Conservation (phyloP, 2,329 filamentous ascomycete genomes). For the Pseudogymnoascus sp. region DNA sequence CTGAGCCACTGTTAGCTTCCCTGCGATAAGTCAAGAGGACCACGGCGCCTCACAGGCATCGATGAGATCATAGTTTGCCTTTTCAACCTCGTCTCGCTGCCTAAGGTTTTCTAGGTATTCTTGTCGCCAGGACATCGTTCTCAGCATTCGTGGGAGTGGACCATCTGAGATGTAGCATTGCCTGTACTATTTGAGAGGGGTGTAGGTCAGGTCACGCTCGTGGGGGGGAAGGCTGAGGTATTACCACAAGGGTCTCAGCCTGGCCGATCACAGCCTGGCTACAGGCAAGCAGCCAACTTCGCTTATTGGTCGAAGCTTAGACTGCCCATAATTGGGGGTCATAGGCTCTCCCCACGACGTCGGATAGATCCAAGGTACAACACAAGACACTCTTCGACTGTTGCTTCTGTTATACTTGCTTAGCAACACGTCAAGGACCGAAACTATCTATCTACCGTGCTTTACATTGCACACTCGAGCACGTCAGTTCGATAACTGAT, state of each 20-base stretch:
- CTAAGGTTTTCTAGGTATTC: conserved; percentile 72
- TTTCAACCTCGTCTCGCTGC: conserved; percentile 61
- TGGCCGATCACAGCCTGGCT: background rate
- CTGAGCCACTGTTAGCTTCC: conserved; percentile 32
- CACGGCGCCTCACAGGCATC: conserved; percentile 57
- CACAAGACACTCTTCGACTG: background rate
- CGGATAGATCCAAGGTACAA: conserved; percentile 6
- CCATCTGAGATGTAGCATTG: background rate
- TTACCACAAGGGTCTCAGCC: conserved; percentile 1
- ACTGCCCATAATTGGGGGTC: conserved; percentile 6
- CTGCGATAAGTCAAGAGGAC: conserved; percentile 13
- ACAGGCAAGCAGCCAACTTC: background rate
- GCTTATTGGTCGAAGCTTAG: conserved; percentile 6
- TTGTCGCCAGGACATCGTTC: conserved; percentile 53
- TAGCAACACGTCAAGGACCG: background rate
- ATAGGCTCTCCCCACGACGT: conserved; percentile 8
- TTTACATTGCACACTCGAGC: background rate
- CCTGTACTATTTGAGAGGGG: background rate
- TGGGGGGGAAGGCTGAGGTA: conserved; percentile 4
- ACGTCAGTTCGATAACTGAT: background rate
- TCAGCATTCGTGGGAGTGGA: conserved; percentile 11
- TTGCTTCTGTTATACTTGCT: conserved; percentile 4
- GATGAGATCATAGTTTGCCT: conserved; percentile 58
- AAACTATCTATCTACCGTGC: background rate
- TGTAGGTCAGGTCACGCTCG: background rate